phyloP scores from a whole-genome alignment of 345 rosid species.

The Populus ilicifolia region DNA sequence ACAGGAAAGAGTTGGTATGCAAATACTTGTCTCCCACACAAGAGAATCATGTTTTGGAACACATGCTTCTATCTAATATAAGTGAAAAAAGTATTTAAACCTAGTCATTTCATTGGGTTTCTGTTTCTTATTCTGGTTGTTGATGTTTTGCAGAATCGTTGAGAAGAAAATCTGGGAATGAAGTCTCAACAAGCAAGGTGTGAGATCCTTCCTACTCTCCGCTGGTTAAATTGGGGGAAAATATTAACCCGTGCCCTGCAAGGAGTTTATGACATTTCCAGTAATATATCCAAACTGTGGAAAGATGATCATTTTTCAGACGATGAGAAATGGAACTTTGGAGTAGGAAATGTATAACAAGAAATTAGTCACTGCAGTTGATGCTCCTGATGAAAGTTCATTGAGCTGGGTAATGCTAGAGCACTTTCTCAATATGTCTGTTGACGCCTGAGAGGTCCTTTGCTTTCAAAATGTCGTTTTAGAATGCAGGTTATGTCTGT shows the following conservation, averaged over 20 bases:
- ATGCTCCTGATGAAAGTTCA: slow-evolving; percentile 3
- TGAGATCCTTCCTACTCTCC: not conserved
- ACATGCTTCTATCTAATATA: not conserved
- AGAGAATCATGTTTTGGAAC: not conserved
- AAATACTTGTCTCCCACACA: slow-evolving; percentile 10
- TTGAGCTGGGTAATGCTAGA: not conserved
- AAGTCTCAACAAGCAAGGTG: slow-evolving; percentile 7
- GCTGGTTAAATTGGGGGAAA: not conserved
- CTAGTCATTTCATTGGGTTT: not conserved
- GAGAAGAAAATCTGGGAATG: slow-evolving; percentile 29
- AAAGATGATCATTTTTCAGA: not conserved
- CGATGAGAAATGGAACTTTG: not conserved
- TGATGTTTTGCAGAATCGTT: slow-evolving; percentile 26
- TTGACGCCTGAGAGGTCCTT: not conserved
- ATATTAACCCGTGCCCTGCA: not conserved
- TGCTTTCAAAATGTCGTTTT: not conserved
- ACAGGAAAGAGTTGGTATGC: slow-evolving; percentile 59
- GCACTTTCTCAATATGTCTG: not conserved
- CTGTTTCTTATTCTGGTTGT: not conserved
- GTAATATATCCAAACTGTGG: not conserved
- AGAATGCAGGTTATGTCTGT: not conserved
- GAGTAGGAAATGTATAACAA: not conserved
- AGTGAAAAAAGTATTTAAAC: not conserved
- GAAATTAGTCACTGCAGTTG: not conserved
- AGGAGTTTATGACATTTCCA: not conserved